Base-by-base conservation (phyloP, 805 yeast genomes). In the Cyberlindnera maritima region DNA sequence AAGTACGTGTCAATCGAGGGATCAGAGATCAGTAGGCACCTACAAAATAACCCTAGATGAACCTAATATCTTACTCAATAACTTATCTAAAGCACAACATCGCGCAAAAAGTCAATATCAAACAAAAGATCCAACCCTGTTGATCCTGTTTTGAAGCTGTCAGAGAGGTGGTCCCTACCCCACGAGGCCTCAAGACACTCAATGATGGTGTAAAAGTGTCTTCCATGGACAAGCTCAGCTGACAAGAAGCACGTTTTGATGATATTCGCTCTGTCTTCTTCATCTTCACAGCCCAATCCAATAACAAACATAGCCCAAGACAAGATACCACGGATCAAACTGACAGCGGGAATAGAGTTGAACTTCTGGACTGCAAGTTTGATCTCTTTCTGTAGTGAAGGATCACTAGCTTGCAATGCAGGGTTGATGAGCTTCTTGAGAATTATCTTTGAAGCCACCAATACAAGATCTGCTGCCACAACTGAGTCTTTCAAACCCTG, bases 391-490 rank as follows among this genome's bases (percentile, higher is more conserved):
- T 53, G 58, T 2, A 58, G 18, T 2, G n/a, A 3, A 5, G 31
- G 39, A 28, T 49, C 54, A 4, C 26, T n/a, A 14, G 40, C 50
- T 6, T 20, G 15, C 4, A 53, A 23, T 2, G 23, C 14, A 2
- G 50, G 41, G 18, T 50, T 33, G 1, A 59, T 43, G 2, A 46
- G 39, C 41, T 60, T 60, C 4, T 32, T 26, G 11, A 60, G 40
- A 3, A 60, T 26, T 1, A 60, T 44, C 43, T 49, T 54, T 1
- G 59, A 39, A 2, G 58, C 50, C 18, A 36, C 52, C 39, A 54
- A 35, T 6, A 56, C 58, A 18, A 54, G 42, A n/a, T 58, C 60
- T 4, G 57, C 38, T 12, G 54, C 47, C 1, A 51, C 5, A 2
- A 57, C 46, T 4, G 61, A 54, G 17, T 57, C 58, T 36, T 41